Evolutionary conservation across 2,329 filamentous ascomycete genomes (phyloP).

Genomic region (Talaromyces albobiverticillius): DNA sequence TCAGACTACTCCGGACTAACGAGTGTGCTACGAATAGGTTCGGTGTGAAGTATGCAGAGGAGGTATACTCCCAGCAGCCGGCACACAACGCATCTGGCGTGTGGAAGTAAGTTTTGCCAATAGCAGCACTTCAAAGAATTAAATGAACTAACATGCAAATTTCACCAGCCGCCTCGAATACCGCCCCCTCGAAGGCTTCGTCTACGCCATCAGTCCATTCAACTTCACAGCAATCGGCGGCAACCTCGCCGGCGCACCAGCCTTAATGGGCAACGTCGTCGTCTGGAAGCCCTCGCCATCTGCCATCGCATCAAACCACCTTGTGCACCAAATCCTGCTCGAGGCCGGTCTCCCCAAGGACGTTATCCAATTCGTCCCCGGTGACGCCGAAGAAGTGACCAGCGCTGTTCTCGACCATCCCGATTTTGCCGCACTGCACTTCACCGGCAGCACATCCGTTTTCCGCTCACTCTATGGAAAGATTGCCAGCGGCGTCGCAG

Average conservation of each 20-base stretch:
- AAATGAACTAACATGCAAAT: neutral
- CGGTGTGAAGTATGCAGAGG: constrained; percentile 90
- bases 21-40: too few species aligned
- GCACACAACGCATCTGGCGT: constrained; percentile 76
- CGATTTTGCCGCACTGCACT: constrained; percentile 88
- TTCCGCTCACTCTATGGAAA: constrained; percentile 86
- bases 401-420: constrained; percentile 70
- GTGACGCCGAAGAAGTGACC: constrained; percentile 79
- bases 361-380: constrained; percentile 90
- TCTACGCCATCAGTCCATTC: constrained; percentile 90
- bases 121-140: neutral
- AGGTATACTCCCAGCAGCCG: constrained; percentile 85
- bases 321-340: constrained; percentile 80
- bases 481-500: constrained; percentile 76
- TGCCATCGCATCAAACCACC: constrained; percentile 80
- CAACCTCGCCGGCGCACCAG: constrained; percentile 78
- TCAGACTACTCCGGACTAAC: too few species aligned
- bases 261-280: constrained; percentile 89
- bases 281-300: constrained; percentile 92
- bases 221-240: constrained; percentile 95
- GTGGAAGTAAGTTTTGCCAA: constrained; percentile 63
- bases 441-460: constrained; percentile 87
- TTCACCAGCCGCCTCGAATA: constrained; percentile 69
- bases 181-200: constrained; percentile 86
- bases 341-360: constrained; percentile 66